These are phyloP conservation scores for Prototheca wickerhamii DNA, from an alignment of 163 green algal genomes.

Conservation along the genomic window DNA sequence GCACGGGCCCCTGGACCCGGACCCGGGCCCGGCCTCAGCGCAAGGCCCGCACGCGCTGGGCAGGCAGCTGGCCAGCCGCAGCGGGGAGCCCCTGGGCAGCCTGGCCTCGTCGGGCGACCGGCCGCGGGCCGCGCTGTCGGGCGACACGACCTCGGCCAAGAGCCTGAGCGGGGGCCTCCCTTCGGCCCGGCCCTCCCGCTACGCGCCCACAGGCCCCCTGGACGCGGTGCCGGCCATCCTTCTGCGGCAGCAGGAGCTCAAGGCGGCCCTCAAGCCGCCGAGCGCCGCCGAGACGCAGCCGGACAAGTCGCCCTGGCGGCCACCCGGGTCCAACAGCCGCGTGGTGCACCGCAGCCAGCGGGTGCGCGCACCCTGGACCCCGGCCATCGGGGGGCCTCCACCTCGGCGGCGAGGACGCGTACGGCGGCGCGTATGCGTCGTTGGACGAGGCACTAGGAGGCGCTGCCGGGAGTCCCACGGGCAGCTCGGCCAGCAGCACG, in stretches of 20 bases:
- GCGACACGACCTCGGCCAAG: too few species aligned
- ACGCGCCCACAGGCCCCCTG: not conserved
- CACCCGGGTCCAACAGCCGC: conserved; percentile 11
- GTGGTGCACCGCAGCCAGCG: not conserved
- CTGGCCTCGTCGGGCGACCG: too few species aligned
- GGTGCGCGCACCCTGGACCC: not conserved
- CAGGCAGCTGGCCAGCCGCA: too few species aligned
- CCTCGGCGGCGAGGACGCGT: not conserved
- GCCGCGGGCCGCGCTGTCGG: too few species aligned
- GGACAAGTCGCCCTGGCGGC: conserved; percentile 26
- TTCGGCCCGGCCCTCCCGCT: not conserved
- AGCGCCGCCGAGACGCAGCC: not conserved
- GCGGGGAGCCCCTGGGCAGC: too few species aligned
- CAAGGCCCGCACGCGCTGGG: too few species aligned
- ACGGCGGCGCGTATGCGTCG: not conserved
- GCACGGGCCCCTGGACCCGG: not conserved
- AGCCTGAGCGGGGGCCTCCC: too few species aligned
- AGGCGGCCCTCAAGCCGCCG: conserved; percentile 6
- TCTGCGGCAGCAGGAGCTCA: conserved; percentile 30
- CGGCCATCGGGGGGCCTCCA: not conserved
- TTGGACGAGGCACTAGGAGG: not conserved
- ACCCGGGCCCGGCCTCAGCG: too few species aligned
- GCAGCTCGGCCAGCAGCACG: not conserved
- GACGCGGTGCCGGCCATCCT: conserved; percentile 7
- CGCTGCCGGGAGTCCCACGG: not conserved